Conservation (phyloP, 768 basidiomycete species). For the Auricularia sp. region DNA sequence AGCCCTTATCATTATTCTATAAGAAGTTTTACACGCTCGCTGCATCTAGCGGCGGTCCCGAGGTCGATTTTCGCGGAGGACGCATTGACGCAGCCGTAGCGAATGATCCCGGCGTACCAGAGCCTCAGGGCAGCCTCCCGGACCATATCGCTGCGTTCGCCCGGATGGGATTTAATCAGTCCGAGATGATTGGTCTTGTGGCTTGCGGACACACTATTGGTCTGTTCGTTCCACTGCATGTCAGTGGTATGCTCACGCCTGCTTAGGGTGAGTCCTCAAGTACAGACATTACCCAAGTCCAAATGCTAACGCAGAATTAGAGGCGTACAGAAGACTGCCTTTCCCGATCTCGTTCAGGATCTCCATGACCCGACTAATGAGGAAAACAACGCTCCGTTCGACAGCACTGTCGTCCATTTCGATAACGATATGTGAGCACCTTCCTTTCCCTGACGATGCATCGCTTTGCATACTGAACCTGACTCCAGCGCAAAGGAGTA, state of each 20-base stretch:
- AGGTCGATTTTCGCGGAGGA: conserved; percentile 33
- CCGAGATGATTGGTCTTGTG: conserved; percentile 44
- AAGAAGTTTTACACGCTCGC: conserved; percentile 14
- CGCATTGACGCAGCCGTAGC: conserved; percentile 33
- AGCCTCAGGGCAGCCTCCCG: conserved; percentile 29
- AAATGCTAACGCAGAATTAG: not conserved
- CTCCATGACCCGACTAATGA: conserved; percentile 3
- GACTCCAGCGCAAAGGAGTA: conserved; percentile 30
- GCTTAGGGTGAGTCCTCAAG: not conserved
- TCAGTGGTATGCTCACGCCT: not conserved
- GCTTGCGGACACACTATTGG: conserved; percentile 46
- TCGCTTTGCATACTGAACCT: conserved; percentile 25
- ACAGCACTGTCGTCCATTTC: conserved; percentile 2
- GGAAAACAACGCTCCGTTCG: conserved; percentile 1
- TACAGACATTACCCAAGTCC: too few species aligned
- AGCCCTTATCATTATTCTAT: not conserved
- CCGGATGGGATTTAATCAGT: conserved; percentile 32
- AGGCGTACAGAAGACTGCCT: conserved; percentile 35
- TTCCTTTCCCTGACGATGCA: conserved; percentile 12
- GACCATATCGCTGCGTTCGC: conserved; percentile 33
- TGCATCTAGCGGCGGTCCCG: conserved; percentile 37
- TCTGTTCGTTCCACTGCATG: not conserved
- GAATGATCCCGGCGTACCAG: conserved; percentile 32
- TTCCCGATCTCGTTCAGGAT: conserved; percentile 31
- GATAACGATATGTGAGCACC: conserved; percentile 7